Percentiles rank a stretch among this genome's conserved stretches.
Conservation (phyloP, 805 yeast species). For the Helenozyma rhizophorensis region DNA sequence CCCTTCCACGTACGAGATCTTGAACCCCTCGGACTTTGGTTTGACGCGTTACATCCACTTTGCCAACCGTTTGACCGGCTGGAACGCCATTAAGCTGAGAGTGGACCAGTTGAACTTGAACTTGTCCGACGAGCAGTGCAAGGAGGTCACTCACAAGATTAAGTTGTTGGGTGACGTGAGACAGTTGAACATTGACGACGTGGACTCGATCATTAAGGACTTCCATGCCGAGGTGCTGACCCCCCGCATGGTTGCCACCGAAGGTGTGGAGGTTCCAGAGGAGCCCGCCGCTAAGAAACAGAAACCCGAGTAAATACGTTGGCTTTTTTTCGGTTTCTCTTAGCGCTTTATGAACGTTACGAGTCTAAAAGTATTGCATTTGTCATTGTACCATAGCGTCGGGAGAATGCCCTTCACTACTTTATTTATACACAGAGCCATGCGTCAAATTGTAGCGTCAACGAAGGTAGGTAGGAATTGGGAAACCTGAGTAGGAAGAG, state of each 20-base stretch:
- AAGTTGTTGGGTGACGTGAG: constrained; percentile 57
- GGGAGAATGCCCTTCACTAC: background rate
- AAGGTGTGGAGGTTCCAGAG: constrained; percentile 18
- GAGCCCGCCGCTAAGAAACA: constrained; percentile 39
- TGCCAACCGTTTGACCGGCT: constrained; percentile 58
- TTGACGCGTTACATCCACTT: constrained; percentile 58
- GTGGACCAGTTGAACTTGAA: constrained; percentile 56
- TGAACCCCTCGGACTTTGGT: constrained; percentile 56
- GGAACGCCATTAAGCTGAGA: constrained; percentile 61
- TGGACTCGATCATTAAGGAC: constrained; percentile 54
- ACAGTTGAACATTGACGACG: constrained; percentile 57
- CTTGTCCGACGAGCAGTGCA: constrained; percentile 53
- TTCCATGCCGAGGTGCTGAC: constrained; percentile 43
- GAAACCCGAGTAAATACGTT: constrained; percentile 21
- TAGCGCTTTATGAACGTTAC: constrained; percentile 3
- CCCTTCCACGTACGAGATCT: constrained; percentile 60
- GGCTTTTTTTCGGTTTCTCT: constrained; percentile 2
- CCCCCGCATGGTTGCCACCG: constrained; percentile 24
- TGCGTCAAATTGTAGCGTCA: too few species aligned
- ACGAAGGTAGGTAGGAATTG: too few species aligned
- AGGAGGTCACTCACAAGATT: constrained; percentile 51
- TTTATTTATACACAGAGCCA: background rate
- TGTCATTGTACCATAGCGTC: background rate
- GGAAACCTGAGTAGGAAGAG: too few species aligned
- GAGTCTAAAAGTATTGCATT: background rate